Evolutionary conservation across 306 rosid species (phyloP).

Genomic region (Vicia sativa): DNA sequence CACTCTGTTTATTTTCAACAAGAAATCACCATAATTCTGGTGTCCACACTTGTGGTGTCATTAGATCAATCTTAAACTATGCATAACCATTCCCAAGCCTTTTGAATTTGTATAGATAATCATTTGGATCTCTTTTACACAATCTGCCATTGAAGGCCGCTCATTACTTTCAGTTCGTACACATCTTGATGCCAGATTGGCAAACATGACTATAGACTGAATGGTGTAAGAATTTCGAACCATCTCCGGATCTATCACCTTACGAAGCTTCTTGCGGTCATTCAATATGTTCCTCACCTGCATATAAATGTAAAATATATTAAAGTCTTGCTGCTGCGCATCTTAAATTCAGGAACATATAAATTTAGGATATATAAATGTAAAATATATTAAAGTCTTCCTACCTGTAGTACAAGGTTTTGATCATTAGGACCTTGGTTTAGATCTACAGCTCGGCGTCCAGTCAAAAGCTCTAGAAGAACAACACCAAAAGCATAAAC

Average conservation of each 20-base stretch:
- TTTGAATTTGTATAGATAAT: conserved; percentile 72
- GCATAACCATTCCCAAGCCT: conserved; percentile 65
- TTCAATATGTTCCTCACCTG: conserved; percentile 83
- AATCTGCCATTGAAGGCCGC: conserved; percentile 85
- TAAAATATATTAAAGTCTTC: conserved; percentile 26
- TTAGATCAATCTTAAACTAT: conserved; percentile 63
- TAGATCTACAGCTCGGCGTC: conserved; percentile 91
- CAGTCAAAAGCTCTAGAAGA: conserved; percentile 95
- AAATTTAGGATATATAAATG: conserved; percentile 35
- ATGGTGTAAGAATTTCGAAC: conserved; percentile 73
- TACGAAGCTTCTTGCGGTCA: conserved; percentile 76
- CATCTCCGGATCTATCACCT: conserved; percentile 84
- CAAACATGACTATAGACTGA: conserved; percentile 83
- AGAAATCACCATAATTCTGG: conserved; percentile 24
- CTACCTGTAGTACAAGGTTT: conserved; percentile 90
- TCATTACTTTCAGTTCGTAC: conserved; percentile 77
- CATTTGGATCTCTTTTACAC: conserved; percentile 74
- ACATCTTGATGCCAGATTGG: conserved; percentile 91
- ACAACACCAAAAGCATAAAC: conserved; percentile 98
- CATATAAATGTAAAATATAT: conserved; percentile 34
- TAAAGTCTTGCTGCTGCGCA: conserved; percentile 6
- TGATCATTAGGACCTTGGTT: conserved; percentile 89
- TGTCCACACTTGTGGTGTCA: conserved; percentile 34
- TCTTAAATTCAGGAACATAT: not conserved
- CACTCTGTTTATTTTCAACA: conserved; percentile 37